Evolutionary conservation across 1,284 basidiomycete species (phyloP), one percentile per base, ranked within the genome.

Genomic region (Cerrena zonata): DNA sequence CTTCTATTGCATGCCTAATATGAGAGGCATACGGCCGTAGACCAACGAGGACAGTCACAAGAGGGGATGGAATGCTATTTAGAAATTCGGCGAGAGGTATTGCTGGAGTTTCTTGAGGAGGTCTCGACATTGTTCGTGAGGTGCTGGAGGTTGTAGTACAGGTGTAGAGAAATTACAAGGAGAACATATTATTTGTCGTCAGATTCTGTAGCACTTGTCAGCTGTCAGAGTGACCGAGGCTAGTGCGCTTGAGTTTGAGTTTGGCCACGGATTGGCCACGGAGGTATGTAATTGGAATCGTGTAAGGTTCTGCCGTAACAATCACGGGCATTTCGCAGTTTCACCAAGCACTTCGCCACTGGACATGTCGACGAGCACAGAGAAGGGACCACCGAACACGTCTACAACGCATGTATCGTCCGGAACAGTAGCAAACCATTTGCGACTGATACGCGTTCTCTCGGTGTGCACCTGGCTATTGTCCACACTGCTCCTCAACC

Each of bases 11-110:
- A 52, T 69, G 69, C n/a, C 81, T 72, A 10, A 79, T 46, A 4
- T 58, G 54, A 15, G 77, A 67, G 30, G 91, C 77, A 19, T 72
- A 65, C 0, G 82, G 79, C 0, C 78, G 77, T 50, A 87, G 78
- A 13, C 72, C 71, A 40, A 86, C 71, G 47, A 89, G 76, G 2
- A 77, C 74, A 4, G 73, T 62, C 1, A 76, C 78, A 48, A 89
- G 68, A 2, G 81, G 78, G 0, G 79, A 70, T 0, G 86, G 86
- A 1, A 86, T 78, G 11, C 72, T 70, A 50, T 74, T 74, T 26
- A 83, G 69, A 56, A 87, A 82, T 52, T 78, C 74, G 52, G 64
- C 58, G 41, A 72, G 69, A 49, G 62, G 73, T 51, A 56, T 63
- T 53, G 51, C 59, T 41, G 58, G 51, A 34, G 41, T 23, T 25